Base-by-base conservation (phyloP, 1,284 basidiomycete species). In the Ustanciosporium gigantosporum region DNA sequence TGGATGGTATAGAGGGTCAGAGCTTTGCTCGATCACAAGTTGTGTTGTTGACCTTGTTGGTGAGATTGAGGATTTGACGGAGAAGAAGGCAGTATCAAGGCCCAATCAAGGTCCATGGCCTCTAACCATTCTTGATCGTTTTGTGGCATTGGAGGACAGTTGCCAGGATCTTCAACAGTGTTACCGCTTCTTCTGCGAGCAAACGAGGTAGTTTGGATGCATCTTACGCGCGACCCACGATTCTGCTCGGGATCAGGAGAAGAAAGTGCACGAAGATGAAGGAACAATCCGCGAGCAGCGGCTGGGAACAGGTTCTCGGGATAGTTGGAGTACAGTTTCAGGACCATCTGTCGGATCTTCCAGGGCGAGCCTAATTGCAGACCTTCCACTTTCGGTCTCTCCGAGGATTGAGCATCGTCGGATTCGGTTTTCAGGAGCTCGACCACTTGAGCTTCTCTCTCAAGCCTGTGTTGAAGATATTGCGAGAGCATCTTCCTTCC, bases 401-500 rank as follows among this genome's bases (percentile, higher is more conserved):
- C 11, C 1, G 22, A 23, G n/a, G 17, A 87, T 24, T 90, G 80
- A 11, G 36, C 8, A 17, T 21, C 40, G 14, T 56, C 6, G 79
- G 80, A 23, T 79, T 78, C 21, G 74, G 56, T 29, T 3, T 41
- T 38, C 17, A 94, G 79, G 2, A 87, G 79, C 13, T 81, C 79
- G 2, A 94, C 46, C 25, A 97, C 86, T 79, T 94, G 87, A 15
- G 82, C 80, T 76, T 96, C 93, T 31, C 93, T 83, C 58, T 90
- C 85, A 46, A 88, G 81, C 8, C 93, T 84, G 76, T 97, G 92
- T 38, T 83, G 79, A 53, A 92, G 87, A 76, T 97, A 96, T 38
- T 81, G 83, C 34, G 81, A 75, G 66, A 96, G 85, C 36, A 66
- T 84, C 79, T 49, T 82, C 78, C 53, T 82, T 9, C 79, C 80